phyloP scores from a whole-genome alignment of 192 early-diverging fungal genomes.

The Backusella parvicylindrica region DNA sequence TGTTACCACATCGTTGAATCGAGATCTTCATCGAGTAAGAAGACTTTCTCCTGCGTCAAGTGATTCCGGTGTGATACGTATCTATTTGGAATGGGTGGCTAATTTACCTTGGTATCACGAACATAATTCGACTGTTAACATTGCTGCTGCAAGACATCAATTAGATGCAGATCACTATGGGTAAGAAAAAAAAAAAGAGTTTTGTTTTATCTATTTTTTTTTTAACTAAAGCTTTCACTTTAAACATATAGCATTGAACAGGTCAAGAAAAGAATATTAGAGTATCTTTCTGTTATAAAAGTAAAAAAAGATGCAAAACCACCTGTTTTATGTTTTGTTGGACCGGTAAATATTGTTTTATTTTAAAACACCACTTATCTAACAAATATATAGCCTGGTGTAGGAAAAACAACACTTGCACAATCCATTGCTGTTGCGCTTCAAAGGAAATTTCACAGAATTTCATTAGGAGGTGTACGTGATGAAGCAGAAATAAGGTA shows the following conservation, averaged over 20 bases:
- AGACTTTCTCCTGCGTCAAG: constrained; percentile 69
- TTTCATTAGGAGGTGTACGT: constrained; percentile 80
- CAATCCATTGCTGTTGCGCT: constrained; percentile 74
- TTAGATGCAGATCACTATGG: constrained; percentile 77
- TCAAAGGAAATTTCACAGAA: constrained; percentile 75
- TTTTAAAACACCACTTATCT: not conserved
- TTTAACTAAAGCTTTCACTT: too few relatives aligned
- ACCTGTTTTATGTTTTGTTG: constrained; percentile 71
- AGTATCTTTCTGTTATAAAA: constrained; percentile 80
- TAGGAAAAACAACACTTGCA: constrained; percentile 83
- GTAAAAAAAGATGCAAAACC: constrained; percentile 62
- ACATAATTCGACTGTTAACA: constrained; percentile 44
- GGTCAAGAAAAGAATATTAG: constrained; percentile 81
- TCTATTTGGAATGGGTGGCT: constrained; percentile 70
- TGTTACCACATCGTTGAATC: constrained; percentile 48
- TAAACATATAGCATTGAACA: constrained; percentile 44
- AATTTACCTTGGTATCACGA: constrained; percentile 74
- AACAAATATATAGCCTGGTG: constrained; percentile 30
- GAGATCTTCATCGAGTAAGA: constrained; percentile 67
- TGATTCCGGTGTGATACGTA: constrained; percentile 74
- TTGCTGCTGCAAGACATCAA: constrained; percentile 59
- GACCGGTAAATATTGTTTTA: constrained; percentile 48
- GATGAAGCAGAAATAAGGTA: constrained; percentile 84
- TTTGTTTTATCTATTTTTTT: not conserved
- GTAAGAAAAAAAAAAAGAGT: not conserved